Evolutionary conservation across 352 stramenopile genomes (phyloP), one percentile per base, ranked within the genome.

Genomic region (Phytophthora sojae): DNA sequence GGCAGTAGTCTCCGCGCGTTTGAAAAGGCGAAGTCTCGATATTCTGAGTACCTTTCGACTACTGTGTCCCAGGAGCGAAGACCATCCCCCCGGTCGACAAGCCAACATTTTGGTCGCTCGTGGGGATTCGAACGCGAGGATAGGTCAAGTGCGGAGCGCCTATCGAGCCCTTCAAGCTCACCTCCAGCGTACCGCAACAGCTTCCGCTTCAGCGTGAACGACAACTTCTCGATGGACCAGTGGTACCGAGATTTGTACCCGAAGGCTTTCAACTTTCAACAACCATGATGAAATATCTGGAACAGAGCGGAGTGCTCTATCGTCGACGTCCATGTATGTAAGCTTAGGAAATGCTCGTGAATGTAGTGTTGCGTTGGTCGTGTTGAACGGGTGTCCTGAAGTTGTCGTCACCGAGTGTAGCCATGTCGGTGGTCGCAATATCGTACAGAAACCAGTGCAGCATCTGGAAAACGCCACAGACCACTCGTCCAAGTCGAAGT

Each of bases 191-290:
- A 64, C 19, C 19, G 55, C 4, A 65, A 32, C n/a, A 63, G 44
- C 8, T 74, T 76, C 32, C 39, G 47, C 23, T 80, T 75, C 65
- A 77, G 69, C 21, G 32, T 80, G 51, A 61, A 70, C 64, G 68
- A 80, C 60, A 72, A 74, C 50, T 80, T 80, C 61, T 80, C 73
- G 7, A 69, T 77, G 23, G 53, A 50, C 56, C 68, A 77, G 57
- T 80, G 73, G 73, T 71, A 75, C 45, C 64, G 39, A 62, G 73
- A 77, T 15, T 58, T 80, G 56, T 77, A 77, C 19, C 68, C 73
- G 29, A 72, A 53, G 35, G 30, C 63, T 6, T 68, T 71, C 17
- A 45, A 17, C 1, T 66, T 70, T 19, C 42, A 73, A 54, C 39
- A 25, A 19, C 35, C 23, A 21, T n/a, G 29, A 61, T 29, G 42